Base-by-base conservation (phyloP, 148 eudicot species). In the Gaultheria prostrata region DNA sequence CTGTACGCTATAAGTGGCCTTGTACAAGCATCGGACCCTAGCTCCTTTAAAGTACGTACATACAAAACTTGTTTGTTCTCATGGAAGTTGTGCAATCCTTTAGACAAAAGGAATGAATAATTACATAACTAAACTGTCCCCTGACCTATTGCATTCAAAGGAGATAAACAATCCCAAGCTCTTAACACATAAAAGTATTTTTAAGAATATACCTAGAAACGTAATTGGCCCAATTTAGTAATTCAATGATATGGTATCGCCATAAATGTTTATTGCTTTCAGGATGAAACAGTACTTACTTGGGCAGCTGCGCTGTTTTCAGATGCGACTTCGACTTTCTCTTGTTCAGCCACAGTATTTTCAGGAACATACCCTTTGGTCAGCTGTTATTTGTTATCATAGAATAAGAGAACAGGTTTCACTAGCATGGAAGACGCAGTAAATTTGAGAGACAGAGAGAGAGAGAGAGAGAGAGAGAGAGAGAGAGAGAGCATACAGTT, bases 221-320 rank as follows among this genome's bases (percentile, higher is more conserved):
- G 7, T 13, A 28, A 67, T 28, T 28, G 17, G 6, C 18, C 18
- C 72, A 28, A 26, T 26, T 10, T 0, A 65, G 71, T 65, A 65
- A 65, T 26, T 13, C 28, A 28, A 67, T 67, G 72, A 6, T 39
- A 13, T 6, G 8, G 51, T 21, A 9, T 35, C 11, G 30, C n/a
- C 35, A 5, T 61, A n/a, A 54, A 45, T 43, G n/a, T 8, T 80
- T 63, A 26, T 80, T 80, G 74, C 48, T 50, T 63, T 80, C 82
- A 61, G 7, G 74, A 63, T 67, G 35, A 67, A 28, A 65, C 14
- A 15, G 3, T 12, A 67, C 87, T 87, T 71, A 96, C 99, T 95
- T 96, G 94, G 83, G 92, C 97, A 90, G 82, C 84, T 78, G 95
- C 28, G 85, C 93, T 91, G 76, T 94, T 96, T 89, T 95, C 99